Evolutionary conservation across 1,139 yeast species (phyloP), one percentile per base, ranked within the genome.

Genomic region (Eremothecium gossypii): DNA sequence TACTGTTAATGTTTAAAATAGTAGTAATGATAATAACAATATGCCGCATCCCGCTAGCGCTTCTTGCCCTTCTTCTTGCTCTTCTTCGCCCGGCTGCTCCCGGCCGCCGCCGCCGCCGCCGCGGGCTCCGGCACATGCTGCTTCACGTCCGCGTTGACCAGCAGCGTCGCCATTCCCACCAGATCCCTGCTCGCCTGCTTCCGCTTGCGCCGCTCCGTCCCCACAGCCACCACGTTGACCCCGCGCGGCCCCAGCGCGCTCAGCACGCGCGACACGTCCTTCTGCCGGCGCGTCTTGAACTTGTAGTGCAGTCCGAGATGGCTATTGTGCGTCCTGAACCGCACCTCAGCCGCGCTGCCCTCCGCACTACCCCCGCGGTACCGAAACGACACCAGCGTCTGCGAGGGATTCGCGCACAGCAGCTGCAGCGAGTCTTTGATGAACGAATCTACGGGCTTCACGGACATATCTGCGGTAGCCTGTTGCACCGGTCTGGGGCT

Each of bases 191-290:
- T 42, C 11, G 42, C 38, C 26, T 45, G 38, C 29, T 46, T 41
- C 23, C 40, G 47, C 27, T 33, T 42, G 36, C 36, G 45, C 33
- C 41, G 41, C 41, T 50, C 60, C 8, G 55, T 47, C 28, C 45
- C 50, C 5, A 49, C 48, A n/a, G 53, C 50, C 14, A 48, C 46
- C 26, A 60, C 51, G 10, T 61, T 49, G 8, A 83, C 83, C 2
- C 93, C 91, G 47, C 75, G 71, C 3, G 96, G 96, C 0, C 96
- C 96, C 41, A 87, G 59, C n/a, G 89, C 86, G 32, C 85, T 77
- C 59, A 86, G 66, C 28, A 89, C 61, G 53, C 91, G 74, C 12
- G 91, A 80, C 34, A 89, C 73, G 59, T 87, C 96, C 61, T 87
- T 87, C 38, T 73, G 65, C 53, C 81, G 81, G 48, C 68, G 66